Evolutionary conservation across 306 rosid genomes (phyloP), one percentile per base, ranked within the genome.

Genomic region (Cicer pinnatifidum): DNA sequence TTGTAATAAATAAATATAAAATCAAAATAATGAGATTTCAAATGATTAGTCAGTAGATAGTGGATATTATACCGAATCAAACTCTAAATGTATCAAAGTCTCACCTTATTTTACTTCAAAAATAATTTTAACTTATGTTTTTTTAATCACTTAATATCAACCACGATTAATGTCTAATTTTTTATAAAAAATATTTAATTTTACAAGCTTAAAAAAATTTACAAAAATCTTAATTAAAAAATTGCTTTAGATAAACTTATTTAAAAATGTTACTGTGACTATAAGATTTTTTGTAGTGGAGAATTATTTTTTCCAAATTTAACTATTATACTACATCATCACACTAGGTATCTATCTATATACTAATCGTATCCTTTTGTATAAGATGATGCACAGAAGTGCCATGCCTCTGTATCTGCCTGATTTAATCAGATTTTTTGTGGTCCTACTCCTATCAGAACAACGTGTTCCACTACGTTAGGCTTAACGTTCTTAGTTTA

Each of bases 321-420:
- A 12, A 33, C 19, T 37, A 58, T 59, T 33, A 17, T 17, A 33
- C 19, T 59, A 6, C 44, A 12, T 12, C 6, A 7, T 33, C 44
- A 5, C 19, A 59, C 19, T 59, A 69, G 61, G 5, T 69, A 51
- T 69, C 20, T 37, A 70, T 48, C 6, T 53, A 47, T 45, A 68
- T 54, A 38, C 58, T 78, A 69, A 79, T 75, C 54, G 76, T 79
- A 68, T 78, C 78, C 61, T 72, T 67, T 73, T 57, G 47, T 10
- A 62, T 50, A 44, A 17, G 41, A 77, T 69, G 82, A 61, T 23
- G 72, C 78, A 64, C 71, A 81, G 84, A 84, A 82, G 71, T 43
- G 81, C 84, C 92, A 86, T 82, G 84, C 85, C 73, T 67, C 81
- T 71, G 77, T 88, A 90, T 37, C 33, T 43, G 46, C 54, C 54